Evolutionary conservation across 2,329 filamentous ascomycete species (phyloP), one percentile per base, ranked within the genome.

Genomic region (Colletotrichum sp.): DNA sequence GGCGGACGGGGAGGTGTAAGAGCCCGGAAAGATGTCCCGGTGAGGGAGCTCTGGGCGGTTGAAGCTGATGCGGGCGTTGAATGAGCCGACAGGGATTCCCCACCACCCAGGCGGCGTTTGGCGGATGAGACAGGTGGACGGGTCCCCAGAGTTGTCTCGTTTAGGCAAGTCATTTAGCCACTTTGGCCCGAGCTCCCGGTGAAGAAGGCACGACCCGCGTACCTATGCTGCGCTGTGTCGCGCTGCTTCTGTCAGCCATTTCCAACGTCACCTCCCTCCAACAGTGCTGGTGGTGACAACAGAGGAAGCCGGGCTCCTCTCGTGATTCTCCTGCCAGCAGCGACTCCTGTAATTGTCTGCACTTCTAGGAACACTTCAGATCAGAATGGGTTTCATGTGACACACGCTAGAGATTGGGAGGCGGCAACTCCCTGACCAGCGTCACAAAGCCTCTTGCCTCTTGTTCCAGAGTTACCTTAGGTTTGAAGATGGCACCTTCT

Each of bases 41-140:
- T 66, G 9, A 52, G 74, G 43, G 48, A 73, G 74, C 70, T 76
- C 71, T 73, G 70, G 70, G 70, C 64, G 57, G 64, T 64, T 69
- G 67, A 57, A 74, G 70, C 69, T 73, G 65, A 52, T 52, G 64
- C 43, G 57, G 30, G 48, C 60, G 52, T 30, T 8, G 55, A 5
- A 38, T 57, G 69, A 65, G 24, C 64, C 24, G 43, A 64, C 74
- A 76, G 70, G 74, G 74, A 60, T 69, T 74, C 74, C 71, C 74
- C 74, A 76, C 70, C 58, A 66, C 67, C 55, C 16, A 48, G 15
- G 58, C 48, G 30, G 48, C 34, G 26, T 58, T 24, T 21, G 28
- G 55, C 36, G 26, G 64, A n/a, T 6, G 34, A 57, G 34, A 28
- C 43, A 65, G 57, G 64, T 60, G 63, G 34, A 32, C 57, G 43